Evolutionary conservation across 176 grass and related monocot species (phyloP), one percentile per base, ranked within the genome.

Genomic region (Oropetium thomaeum): DNA sequence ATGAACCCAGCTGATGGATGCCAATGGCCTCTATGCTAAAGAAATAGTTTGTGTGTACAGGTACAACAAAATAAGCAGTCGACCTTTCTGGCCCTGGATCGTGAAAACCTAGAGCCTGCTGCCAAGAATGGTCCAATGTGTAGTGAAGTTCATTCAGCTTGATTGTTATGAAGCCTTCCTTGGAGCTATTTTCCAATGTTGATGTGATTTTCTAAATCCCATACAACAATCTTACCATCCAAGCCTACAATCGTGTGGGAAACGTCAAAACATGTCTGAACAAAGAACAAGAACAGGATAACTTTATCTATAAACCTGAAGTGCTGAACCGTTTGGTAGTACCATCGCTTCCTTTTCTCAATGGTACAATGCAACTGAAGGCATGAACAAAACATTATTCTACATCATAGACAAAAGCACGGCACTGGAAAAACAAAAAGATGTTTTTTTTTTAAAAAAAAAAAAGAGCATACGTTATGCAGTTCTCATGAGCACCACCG

Each of bases 141-240:
- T 19, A 42, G 38, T 48, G 47, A 67, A 35, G 47, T 77, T 51
- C 61, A 4, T 61, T 66, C n/a, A 32, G 27, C 53, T 33, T 62
- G 57, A 33, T 26, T 27, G 25, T 4, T 55, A 53, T 6, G 17
- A 32, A 74, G 34, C 23, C 45, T 66, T 72, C 15, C 34, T 44
- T 22, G 10, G 2, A 47, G 9, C 75, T 88, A 88, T 32, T 70
- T 84, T 45, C 45, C 42, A 40, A 83, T 65, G 30, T 31, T 58
- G 45, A 90, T 28, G 38, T 87, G 67, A 65, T 90, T 86, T 63
- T 90, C 92, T 29, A 92, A 64, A 67, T 99, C 92, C 96, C 96
- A 99, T 35, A 96, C 70, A 69, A 96, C 96, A 28, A 99, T 79
- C 72, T 99, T 99, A 84, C 96, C 96, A 45, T 99, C 96, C 75